Percentiles rank a stretch among this genome's conserved stretches.
Evolutionary conservation across 2,329 filamentous ascomycete genomes (phyloP).

Genomic region (Trichophyton schoenleinii): DNA sequence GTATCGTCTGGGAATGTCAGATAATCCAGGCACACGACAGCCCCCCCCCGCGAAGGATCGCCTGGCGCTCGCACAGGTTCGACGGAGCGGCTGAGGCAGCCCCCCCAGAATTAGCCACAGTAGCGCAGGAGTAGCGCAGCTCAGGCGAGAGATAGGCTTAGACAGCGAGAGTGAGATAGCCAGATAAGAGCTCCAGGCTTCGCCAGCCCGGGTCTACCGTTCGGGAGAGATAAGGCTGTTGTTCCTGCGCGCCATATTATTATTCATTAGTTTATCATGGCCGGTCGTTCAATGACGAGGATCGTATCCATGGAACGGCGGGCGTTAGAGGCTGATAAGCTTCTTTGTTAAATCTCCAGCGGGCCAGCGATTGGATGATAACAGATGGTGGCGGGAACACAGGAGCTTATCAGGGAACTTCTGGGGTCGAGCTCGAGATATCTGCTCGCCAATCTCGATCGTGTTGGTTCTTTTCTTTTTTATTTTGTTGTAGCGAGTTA

Average conservation of each 20-base stretch:
- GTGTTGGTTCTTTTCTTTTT: too few species aligned
- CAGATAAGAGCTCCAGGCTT: background rate
- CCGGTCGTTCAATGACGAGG: background rate
- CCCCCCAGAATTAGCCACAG: background rate
- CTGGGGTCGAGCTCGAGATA: too few species aligned
- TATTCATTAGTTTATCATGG: too few species aligned
- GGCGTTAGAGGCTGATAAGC: background rate
- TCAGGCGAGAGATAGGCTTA: background rate
- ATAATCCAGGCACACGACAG: background rate
- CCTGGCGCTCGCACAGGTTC: background rate
- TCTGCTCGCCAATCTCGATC: too few species aligned
- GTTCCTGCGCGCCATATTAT: background rate
- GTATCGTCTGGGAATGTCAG: background rate
- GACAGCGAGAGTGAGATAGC: background rate
- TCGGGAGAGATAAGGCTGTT: background rate
- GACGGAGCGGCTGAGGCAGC: background rate
- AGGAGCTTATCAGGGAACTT: background rate
- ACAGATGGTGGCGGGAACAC: background rate
- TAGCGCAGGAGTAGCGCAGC: background rate
- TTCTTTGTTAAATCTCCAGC: constrained; percentile 1
- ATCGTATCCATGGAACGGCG: background rate
- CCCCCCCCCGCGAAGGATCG: background rate
- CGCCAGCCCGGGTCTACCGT: too few species aligned
- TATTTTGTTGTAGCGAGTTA: too few species aligned
- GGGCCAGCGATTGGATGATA: background rate